Evolutionary conservation across 1,284 basidiomycete genomes (phyloP).

Genomic region (Meira miltonrushii): DNA sequence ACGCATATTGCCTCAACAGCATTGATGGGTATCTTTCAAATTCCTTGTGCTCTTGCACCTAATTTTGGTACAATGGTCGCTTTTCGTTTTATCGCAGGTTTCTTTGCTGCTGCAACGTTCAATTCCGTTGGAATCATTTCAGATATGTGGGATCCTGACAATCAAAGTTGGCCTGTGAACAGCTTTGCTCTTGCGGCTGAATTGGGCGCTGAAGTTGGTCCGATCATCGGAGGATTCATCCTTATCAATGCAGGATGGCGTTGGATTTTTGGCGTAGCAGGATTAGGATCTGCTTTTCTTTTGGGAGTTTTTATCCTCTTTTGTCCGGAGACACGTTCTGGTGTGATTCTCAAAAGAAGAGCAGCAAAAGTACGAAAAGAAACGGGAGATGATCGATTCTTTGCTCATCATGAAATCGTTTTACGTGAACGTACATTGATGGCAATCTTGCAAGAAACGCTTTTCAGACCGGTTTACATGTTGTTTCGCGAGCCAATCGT

Average conservation of each 20-base stretch:
- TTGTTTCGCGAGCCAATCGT: slow-evolving; percentile 51
- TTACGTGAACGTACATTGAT: slow-evolving; percentile 28
- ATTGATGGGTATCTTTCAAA: slow-evolving; percentile 23
- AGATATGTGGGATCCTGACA: slow-evolving; percentile 34
- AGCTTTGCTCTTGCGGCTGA: slow-evolving; percentile 33
- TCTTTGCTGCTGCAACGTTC: slow-evolving; percentile 35
- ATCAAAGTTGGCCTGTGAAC: slow-evolving; percentile 41
- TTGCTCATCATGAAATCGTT: slow-evolving; percentile 51
- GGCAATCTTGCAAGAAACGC: slow-evolving; percentile 38
- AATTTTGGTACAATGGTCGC: slow-evolving; percentile 28
- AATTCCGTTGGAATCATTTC: slow-evolving; percentile 36
- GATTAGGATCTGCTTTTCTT: slow-evolving; percentile 29
- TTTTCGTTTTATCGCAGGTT: slow-evolving; percentile 36
- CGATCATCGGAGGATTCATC: slow-evolving; percentile 31
- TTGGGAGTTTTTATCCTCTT: slow-evolving; percentile 20
- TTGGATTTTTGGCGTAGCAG: slow-evolving; percentile 37
- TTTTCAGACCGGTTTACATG: slow-evolving; percentile 39
- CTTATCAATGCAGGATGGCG: slow-evolving; percentile 28
- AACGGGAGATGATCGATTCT: slow-evolving; percentile 49
- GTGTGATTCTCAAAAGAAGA: slow-evolving; percentile 47
- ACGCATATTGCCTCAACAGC: slow-evolving; percentile 21
- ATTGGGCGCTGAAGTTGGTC: slow-evolving; percentile 25
- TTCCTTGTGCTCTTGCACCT: slow-evolving; percentile 29
- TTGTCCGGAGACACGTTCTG: slow-evolving; percentile 40
- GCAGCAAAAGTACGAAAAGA: slow-evolving; percentile 49